Evolutionary conservation across 1,139 yeast species (phyloP), one percentile per base, ranked within the genome.

Genomic region (Diutina rugosa): DNA sequence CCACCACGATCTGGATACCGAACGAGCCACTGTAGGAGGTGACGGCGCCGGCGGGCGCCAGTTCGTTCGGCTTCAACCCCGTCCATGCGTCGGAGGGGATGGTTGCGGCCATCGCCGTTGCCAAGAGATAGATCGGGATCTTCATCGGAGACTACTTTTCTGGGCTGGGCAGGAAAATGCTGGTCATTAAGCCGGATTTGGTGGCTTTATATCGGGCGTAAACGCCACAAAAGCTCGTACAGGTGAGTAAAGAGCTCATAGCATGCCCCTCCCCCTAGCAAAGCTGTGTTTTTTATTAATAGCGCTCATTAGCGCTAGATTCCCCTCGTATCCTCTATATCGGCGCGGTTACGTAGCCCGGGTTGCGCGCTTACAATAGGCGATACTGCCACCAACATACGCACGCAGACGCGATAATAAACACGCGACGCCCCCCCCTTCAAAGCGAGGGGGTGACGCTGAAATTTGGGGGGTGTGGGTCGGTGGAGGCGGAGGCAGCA

Each of bases 71-170:
- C 29, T 49, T 49, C 21, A 49, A 49, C 10, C 41, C 9, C 44
- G 32, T 32, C 53, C 53, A 49, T 6, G 35, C 30, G 14, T 47
- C 51, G 35, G n/a, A 30, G 12, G 53, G 53, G 21, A 49, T 32
- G 29, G 53, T 32, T 12, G 53, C 53, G 8, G 53, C 53, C 53
- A 49, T 32, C n/a, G 53, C 53, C 28, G 41, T 49, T 16, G 53
- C 53, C 28, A 32, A 30, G 14, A 49, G 26, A 28, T 21, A 47
- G 35, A 47, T 28, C 16, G 30, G 35, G 21, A 14, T 16, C 35
- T 29, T 47, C 51, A 47, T 47, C 41, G 41, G 14, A 35, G 41
- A 35, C 35, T 32, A 32, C 35, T 21, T 21, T 21, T 21, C 26
- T 21, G 26, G 26, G 26, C 26, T 21, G 26, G 26, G 26, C 26